Evolutionary conservation across 805 yeast species (phyloP), one percentile per base, ranked within the genome.

Genomic region (Hermanozyma aechmeae): DNA sequence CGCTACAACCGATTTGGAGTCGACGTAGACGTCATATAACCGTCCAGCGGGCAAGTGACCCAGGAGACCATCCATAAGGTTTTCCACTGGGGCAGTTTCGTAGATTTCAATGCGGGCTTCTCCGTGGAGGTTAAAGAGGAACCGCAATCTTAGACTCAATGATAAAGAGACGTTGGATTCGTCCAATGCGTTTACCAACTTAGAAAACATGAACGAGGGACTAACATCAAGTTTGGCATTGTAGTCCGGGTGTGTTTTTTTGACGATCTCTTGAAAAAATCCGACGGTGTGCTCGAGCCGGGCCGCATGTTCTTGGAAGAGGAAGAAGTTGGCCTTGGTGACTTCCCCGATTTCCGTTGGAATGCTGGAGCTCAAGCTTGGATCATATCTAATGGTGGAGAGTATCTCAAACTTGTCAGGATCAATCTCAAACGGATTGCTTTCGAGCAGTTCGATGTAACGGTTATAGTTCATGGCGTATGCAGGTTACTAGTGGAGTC

Each of bases 371-470:
- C 58, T 40, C 10, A 80, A 49, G 7, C 48, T 40, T 1, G 93
- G 89, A 40, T 83, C 93, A 46, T 79, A 85, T 28, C 95, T 60
- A 22, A 85, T 65, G 2, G 94, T 76, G 23, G 86, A 70, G 16
- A 84, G 53, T 11, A 84, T 50, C 38, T 75, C 70, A 44, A 81
- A 32, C 4, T 34, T 12, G 14, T 14, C 11, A 8, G 32, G 26
- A 9, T 34, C 30, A 17, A 24, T 22, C 11, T 19, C 18, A n/a
- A 30, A 31, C 20, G 7, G 20, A 10, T 17, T 10, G 20, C 20
- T 10, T 7, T 17, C 20, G 20, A 17, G 20, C 20, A 17, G 20
- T 7, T 7, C 20, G 9, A 17, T 10, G 20, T 7, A 10, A 7
- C 10, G 9, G 9, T 17, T 17, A 10, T 17, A 17, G 7, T 7